Conservation (phyloP, 1,284 basidiomycete genomes). For the Fomitopsis betulina region DNA sequence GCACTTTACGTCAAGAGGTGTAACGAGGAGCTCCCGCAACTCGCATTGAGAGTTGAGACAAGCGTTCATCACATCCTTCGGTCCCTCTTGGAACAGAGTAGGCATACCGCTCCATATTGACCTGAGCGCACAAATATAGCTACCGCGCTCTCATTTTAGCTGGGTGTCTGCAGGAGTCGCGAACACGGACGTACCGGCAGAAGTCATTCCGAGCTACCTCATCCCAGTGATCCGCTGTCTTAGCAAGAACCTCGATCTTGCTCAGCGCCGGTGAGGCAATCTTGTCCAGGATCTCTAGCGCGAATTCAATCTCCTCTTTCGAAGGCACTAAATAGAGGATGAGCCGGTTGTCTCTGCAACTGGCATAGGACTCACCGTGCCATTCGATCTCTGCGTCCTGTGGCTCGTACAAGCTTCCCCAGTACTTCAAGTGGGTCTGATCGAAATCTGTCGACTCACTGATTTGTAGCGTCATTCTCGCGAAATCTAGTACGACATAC, state of each 20-base stretch:
- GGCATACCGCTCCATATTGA: conserved; percentile 73
- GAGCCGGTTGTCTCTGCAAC: background rate
- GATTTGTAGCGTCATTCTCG: background rate
- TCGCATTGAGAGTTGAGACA: conserved; percentile 61
- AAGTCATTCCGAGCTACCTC: conserved; percentile 87
- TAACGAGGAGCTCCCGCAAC: conserved; percentile 60
- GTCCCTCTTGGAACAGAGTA: conserved; percentile 58
- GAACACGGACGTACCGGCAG: conserved; percentile 60
- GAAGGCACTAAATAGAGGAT: conserved; percentile 50
- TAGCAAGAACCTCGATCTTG: conserved; percentile 64
- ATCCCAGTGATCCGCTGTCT: conserved; percentile 57
- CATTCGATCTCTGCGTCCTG: conserved; percentile 84
- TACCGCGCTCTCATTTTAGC: conserved; percentile 21
- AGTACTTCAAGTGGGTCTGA: conserved; percentile 68
- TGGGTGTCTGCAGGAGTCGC: background rate
- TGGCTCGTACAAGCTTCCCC: conserved; percentile 82
- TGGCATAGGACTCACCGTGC: conserved; percentile 56
- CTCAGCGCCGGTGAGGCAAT: conserved; percentile 66
- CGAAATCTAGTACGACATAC: conserved; percentile 32
- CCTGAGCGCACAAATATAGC: conserved; percentile 59
- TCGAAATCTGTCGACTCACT: conserved; percentile 55
- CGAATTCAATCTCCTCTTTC: conserved; percentile 75
- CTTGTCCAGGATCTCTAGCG: conserved; percentile 73
- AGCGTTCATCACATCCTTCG: conserved; percentile 49
- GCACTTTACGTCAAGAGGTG: conserved; percentile 59